Evolutionary conservation across 495 filamentous ascomycete species (phyloP).

Genomic region (Xylaria acuta): DNA sequence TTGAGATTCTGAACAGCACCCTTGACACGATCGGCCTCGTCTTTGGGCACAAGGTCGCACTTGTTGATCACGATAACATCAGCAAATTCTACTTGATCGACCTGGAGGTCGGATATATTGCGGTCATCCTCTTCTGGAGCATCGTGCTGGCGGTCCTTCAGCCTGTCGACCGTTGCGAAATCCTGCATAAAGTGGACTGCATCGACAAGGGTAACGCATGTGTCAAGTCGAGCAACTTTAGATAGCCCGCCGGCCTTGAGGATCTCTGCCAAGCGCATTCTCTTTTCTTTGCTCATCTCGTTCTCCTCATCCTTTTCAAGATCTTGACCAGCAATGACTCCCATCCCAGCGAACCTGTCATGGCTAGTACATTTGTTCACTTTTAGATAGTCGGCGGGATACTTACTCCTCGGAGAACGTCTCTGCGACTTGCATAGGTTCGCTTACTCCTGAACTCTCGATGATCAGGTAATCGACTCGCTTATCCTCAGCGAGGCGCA

Average conservation of each 20-base stretch:
- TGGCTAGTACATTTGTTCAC: slow-evolving; percentile 21
- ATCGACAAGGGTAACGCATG: slow-evolving; percentile 64
- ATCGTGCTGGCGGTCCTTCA: slow-evolving; percentile 52
- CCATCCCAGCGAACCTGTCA: slow-evolving; percentile 40
- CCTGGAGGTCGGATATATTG: slow-evolving; percentile 65
- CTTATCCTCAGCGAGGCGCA: slow-evolving; percentile 53
- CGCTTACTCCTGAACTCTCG: slow-evolving; percentile 66
- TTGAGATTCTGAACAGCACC: slow-evolving; percentile 57
- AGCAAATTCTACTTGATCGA: slow-evolving; percentile 68
- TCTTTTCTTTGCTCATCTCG: slow-evolving; percentile 33
- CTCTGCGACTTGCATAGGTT: slow-evolving; percentile 68
- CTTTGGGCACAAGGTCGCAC: slow-evolving; percentile 44
- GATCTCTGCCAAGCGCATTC: slow-evolving; percentile 40
- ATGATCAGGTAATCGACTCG: slow-evolving; percentile 65
- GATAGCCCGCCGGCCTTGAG: slow-evolving; percentile 57
- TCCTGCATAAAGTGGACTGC: slow-evolving; percentile 64
- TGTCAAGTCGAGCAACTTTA: slow-evolving; percentile 61
- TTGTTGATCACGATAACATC: slow-evolving; percentile 67
- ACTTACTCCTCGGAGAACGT: slow-evolving; percentile 63
- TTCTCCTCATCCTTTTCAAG: slow-evolving; percentile 33
- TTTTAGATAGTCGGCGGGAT: slow-evolving; percentile 38
- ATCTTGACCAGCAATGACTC: slow-evolving; percentile 31
- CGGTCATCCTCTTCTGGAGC: slow-evolving; percentile 62
- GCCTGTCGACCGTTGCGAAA: slow-evolving; percentile 63
- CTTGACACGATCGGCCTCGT: slow-evolving; percentile 48